Evolutionary conservation across 495 filamentous ascomycete species (phyloP).

Genomic region (Lineolata rhizophorae): DNA sequence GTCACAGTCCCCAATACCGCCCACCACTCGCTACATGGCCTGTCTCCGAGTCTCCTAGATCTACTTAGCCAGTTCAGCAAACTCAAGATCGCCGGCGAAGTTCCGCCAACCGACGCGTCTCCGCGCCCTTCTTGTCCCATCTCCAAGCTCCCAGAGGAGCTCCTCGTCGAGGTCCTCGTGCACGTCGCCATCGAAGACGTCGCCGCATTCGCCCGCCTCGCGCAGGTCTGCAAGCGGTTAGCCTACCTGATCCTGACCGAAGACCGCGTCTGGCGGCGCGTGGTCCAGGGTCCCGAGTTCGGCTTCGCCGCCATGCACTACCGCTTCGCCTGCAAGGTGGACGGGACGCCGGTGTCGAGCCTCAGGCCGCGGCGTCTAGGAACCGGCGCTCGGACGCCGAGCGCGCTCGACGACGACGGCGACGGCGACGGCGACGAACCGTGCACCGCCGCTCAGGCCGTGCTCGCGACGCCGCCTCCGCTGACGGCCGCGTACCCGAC

Average conservation of each 20-base stretch:
- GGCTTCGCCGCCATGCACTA: conserved; percentile 78
- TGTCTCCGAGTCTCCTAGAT: conserved; percentile 29
- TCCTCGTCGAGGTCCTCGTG: conserved; percentile 50
- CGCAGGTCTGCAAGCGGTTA: conserved; percentile 67
- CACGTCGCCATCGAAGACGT: conserved; percentile 57
- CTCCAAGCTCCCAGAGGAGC: conserved; percentile 54
- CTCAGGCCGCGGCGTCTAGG: no score
- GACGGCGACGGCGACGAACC: conserved; percentile 4
- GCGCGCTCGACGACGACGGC: no score
- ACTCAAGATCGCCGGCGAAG: conserved; percentile 36
- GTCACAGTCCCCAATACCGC: conserved; percentile 29
- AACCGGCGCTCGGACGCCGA: no score
- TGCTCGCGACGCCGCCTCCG: conserved; percentile 16
- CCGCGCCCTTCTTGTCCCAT: conserved; percentile 57
- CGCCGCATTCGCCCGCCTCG: conserved; percentile 53
- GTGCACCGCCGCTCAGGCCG: not conserved
- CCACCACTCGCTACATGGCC: conserved; percentile 35
- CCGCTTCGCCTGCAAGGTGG: conserved; percentile 40
- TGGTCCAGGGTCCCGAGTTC: conserved; percentile 46
- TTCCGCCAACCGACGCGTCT: conserved; percentile 37
- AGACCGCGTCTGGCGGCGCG: conserved; percentile 68
- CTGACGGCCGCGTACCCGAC: conserved; percentile 20
- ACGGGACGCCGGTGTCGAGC: conserved; percentile 11
- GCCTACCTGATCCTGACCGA: conserved; percentile 71
- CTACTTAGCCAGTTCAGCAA: conserved; percentile 55